Percentiles rank a stretch among this genome's conserved stretches.
Evolutionary conservation across 345 rosid genomes (phyloP).

Genomic region (Eutrema yunnanense): DNA sequence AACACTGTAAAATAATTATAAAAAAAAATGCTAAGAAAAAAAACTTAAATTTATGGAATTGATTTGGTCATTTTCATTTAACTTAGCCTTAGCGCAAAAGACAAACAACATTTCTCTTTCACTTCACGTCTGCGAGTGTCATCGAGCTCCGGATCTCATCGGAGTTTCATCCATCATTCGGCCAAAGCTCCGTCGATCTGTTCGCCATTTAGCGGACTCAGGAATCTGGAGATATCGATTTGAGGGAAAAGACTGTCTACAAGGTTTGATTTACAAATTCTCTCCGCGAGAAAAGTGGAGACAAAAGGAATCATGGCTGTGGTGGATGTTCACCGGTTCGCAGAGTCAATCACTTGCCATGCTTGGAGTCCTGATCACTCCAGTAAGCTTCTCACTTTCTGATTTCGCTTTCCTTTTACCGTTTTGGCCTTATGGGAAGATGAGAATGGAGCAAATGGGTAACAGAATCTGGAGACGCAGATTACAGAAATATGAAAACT

Average conservation of each 20-base stretch:
- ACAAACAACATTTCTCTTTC: conserved; percentile 12
- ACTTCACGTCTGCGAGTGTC: conserved; percentile 27
- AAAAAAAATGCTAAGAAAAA: not conserved
- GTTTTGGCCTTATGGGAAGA: not conserved
- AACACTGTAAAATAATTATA: too few species aligned
- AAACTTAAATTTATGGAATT: not conserved
- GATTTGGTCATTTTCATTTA: conserved; percentile 2
- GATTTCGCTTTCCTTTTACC: not conserved
- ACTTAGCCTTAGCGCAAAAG: conserved; percentile 1
- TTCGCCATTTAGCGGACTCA: not conserved
- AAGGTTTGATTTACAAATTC: not conserved
- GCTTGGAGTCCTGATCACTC: conserved; percentile 96
- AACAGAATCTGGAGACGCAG: not conserved
- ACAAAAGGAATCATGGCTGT: conserved; percentile 48
- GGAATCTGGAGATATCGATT: not conserved
- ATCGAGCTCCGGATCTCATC: conserved; percentile 26
- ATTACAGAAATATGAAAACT: not conserved
- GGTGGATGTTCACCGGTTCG: conserved; percentile 67
- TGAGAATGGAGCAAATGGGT: not conserved
- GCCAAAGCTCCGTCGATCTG: not conserved
- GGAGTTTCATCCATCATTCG: conserved; percentile 5
- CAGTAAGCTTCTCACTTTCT: conserved; percentile 32
- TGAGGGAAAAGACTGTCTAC: not conserved
- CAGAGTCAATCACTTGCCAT: conserved; percentile 91
- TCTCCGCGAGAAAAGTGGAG: conserved; percentile 9